Percentiles rank a stretch among this genome's conserved stretches.
These are phyloP conservation scores for Xylaria cubensis DNA, from an alignment of 495 filamentous ascomycete species.

Conservation along the genomic window DNA sequence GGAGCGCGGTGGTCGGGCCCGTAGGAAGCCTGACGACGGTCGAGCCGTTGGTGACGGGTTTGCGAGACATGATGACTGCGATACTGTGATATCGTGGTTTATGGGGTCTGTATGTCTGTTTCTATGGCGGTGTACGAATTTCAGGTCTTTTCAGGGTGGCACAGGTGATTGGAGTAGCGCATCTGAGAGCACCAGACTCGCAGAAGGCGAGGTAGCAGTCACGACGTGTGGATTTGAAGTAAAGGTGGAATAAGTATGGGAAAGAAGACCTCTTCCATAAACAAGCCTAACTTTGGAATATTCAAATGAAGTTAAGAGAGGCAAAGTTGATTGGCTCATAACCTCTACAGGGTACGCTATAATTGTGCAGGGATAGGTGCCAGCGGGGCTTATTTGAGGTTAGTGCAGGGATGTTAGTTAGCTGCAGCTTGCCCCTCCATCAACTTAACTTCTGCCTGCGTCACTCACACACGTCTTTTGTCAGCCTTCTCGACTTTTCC, in stretches of 20 bases:
- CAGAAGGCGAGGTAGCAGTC: not conserved
- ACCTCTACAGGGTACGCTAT: not conserved
- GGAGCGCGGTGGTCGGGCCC: conserved; percentile 23
- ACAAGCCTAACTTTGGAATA: not conserved
- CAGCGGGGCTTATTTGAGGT: not conserved
- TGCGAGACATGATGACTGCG: conserved; percentile 42
- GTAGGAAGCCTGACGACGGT: conserved; percentile 21
- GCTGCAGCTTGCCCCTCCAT: conserved; percentile 27
- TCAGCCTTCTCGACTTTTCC: conserved; percentile 10
- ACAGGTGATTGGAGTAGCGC: not conserved
- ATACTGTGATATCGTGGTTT: not conserved
- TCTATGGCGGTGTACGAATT: not conserved
- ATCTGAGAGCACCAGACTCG: conserved; percentile 11
- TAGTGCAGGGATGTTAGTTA: conserved; percentile 3
- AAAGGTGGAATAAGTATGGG: not conserved
- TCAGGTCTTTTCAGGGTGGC: not conserved
- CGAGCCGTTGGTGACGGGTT: conserved; percentile 22
- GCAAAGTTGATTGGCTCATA: not conserved
- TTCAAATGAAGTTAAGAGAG: not conserved
- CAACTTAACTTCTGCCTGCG: not conserved
- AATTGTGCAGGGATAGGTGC: not conserved
- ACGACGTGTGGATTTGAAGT: not conserved
- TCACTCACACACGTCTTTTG: not conserved
- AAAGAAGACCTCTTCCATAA: not conserved
- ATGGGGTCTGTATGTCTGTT: not conserved